Base-by-base conservation (phyloP, 2,329 filamentous ascomycete species). In the Fusarium solani-melongenae region DNA sequence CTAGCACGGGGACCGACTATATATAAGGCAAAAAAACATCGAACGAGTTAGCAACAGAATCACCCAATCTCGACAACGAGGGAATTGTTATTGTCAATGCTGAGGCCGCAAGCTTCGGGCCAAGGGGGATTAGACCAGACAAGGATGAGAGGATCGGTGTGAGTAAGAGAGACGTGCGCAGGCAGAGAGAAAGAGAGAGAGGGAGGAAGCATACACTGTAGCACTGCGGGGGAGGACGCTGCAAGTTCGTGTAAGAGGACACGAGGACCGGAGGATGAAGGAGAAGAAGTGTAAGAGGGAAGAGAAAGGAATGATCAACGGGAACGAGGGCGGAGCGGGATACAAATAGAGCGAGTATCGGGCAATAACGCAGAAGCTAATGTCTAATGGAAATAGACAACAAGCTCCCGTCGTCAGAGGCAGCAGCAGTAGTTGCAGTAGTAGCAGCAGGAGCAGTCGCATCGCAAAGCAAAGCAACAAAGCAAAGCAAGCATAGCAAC, bases 41-140 rank as follows among this genome's bases (percentile, higher is more conserved):
- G 68, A 68, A 72, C 70, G 66, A 76, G 75, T 78, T 74, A 77
- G 76, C 73, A 65, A 71, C 55, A 33, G 53, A 70, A 70, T 72
- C 64, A 67, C 33, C 33, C 58, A 71, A 67, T 57, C 44, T n/a
- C 41, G 58, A 66, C 36, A 60, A 24, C 29, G 64, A 66, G 57
- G 11, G 61, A 58, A 72, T 61, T 58, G 61, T 66, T 64, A 72
- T 55, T 58, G 61, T 66, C 67, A 71, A 71, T 74, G 71, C 71
- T 63, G 53, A 66, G 71, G 64, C 60, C 67, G 46, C 71, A 64
- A 69, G 57, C 31, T 36, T 64, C 62, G 62, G 29, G 66, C 68
- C 68, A 67, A 74, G 65, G 71, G 68, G 64, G 24, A 62, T 53
- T 24, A 58, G 62, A 74, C 71, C 68, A 74, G 58, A 66, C 72